Percentiles rank a stretch among this genome's conserved stretches.
Conservation (phyloP, 306 rosid genomes). For the Trifolium repens region DNA sequence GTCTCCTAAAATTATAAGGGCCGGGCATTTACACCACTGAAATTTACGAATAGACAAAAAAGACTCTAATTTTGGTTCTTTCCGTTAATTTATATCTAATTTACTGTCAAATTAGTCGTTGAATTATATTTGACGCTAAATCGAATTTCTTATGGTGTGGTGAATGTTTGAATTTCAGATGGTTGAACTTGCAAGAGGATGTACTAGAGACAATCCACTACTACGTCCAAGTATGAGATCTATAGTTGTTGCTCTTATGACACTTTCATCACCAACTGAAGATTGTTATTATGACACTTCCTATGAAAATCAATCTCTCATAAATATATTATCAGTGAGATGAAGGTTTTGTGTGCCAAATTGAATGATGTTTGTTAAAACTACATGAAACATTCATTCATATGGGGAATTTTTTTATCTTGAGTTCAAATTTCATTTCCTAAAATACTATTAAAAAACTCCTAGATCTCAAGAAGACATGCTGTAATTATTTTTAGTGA, state of each 20-base stretch:
- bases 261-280: constrained; percentile 68
- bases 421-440: background rate
- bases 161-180: constrained; percentile 56
- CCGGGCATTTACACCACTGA: too few relatives aligned
- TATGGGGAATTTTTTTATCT: background rate
- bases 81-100: too few relatives aligned
- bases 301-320: constrained; percentile 71
- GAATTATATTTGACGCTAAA: too few relatives aligned
- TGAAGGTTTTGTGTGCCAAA: constrained; percentile 30
- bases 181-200: constrained; percentile 78
- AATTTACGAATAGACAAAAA: too few relatives aligned
- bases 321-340: constrained; percentile 72
- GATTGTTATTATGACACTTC: constrained; percentile 72
- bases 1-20: too few relatives aligned
- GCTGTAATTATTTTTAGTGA: background rate
- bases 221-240: constrained; percentile 94
- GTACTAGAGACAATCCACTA: constrained; percentile 78
- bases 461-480: background rate
- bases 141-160: background rate
- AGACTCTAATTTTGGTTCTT: too few relatives aligned
- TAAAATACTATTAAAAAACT: background rate
- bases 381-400: constrained; percentile 8
- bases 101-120: too few relatives aligned
- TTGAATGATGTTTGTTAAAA: constrained; percentile 17
- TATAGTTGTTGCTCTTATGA: constrained; percentile 84